Conservation (phyloP, 352 stramenopile genomes). For the Lagenidium sp. region DNA sequence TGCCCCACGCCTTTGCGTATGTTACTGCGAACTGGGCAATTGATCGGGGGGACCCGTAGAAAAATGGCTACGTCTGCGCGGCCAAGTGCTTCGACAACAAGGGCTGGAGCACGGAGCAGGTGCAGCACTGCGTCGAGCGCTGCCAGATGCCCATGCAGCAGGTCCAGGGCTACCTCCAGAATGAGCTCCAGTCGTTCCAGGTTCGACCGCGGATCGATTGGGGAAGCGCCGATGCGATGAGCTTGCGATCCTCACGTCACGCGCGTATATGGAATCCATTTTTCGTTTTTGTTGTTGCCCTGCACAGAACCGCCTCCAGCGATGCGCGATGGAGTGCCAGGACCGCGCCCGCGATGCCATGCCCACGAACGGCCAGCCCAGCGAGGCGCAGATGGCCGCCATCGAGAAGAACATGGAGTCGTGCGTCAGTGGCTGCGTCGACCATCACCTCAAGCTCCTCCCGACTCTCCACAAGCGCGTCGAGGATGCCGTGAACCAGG, state of each 20-base stretch:
- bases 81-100: slow-evolving; percentile 87
- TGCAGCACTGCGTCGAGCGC: slow-evolving; percentile 75
- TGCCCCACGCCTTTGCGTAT: too few species aligned
- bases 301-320: slow-evolving; percentile 63
- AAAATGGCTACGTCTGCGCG: slow-evolving; percentile 75
- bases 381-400: slow-evolving; percentile 49
- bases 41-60: slow-evolving; percentile 26
- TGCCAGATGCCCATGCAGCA: slow-evolving; percentile 83
- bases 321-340: slow-evolving; percentile 83
- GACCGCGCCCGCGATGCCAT: slow-evolving; percentile 71
- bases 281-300: too few species aligned
- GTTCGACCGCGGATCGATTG: too few species aligned
- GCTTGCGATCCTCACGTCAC: too few species aligned
- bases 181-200: slow-evolving; percentile 80
- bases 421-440: slow-evolving; percentile 58
- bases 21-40: too few species aligned
- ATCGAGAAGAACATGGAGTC: slow-evolving; percentile 72
- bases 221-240: too few species aligned
- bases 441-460: slow-evolving; percentile 69
- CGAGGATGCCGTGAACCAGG: slow-evolving; percentile 57
- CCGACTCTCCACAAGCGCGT: slow-evolving; percentile 69
- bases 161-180: slow-evolving; percentile 74
- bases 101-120: slow-evolving; percentile 59
- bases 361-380: slow-evolving; percentile 45
- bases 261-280: too few species aligned